phyloP scores from a whole-genome alignment of 2,329 filamentous ascomycete species.

The Elsinoe batatas region DNA sequence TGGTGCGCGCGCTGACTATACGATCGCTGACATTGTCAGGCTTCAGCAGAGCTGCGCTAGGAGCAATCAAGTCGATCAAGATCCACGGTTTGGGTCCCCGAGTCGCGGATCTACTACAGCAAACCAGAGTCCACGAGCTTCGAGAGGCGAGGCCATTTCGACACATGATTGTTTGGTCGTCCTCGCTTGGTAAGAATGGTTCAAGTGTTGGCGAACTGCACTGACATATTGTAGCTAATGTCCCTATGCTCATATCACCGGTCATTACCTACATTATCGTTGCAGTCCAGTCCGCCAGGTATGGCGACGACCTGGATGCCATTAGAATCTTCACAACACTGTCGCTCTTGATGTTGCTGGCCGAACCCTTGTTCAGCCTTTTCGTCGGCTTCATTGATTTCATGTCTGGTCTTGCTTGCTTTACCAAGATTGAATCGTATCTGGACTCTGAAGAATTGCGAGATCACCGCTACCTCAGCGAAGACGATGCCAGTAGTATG shows the following conservation, averaged over 20 bases:
- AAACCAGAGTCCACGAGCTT: slow-evolving; percentile 6
- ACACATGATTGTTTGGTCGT: background rate
- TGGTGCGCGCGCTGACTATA: background rate
- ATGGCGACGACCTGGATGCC: slow-evolving; percentile 28
- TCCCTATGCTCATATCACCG: slow-evolving; percentile 34
- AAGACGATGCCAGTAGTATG: background rate
- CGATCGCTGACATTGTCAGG: background rate
- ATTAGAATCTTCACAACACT: slow-evolving; percentile 38
- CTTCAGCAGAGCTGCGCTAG: slow-evolving; percentile 18
- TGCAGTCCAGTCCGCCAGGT: slow-evolving; percentile 31
- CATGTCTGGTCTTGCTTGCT: slow-evolving; percentile 37
- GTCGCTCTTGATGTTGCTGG: slow-evolving; percentile 38
- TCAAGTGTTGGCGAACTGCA: background rate
- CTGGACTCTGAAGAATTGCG: slow-evolving; percentile 18
- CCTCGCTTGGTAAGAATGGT: background rate
- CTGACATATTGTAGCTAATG: slow-evolving; percentile 23
- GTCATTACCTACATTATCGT: slow-evolving; percentile 39
- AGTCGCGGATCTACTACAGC: background rate
- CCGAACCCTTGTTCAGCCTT: slow-evolving; percentile 37
- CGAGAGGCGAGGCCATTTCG: slow-evolving; percentile 1
- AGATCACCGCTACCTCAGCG: background rate
- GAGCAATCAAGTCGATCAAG: slow-evolving; percentile 16
- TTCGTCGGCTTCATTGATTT: slow-evolving; percentile 38
- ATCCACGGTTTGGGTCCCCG: slow-evolving; percentile 11
- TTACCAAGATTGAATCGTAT: slow-evolving; percentile 38